These are phyloP conservation scores for Stephania yunnanensis DNA, from an alignment of 164 flowering plant species.

Conservation along the genomic window DNA sequence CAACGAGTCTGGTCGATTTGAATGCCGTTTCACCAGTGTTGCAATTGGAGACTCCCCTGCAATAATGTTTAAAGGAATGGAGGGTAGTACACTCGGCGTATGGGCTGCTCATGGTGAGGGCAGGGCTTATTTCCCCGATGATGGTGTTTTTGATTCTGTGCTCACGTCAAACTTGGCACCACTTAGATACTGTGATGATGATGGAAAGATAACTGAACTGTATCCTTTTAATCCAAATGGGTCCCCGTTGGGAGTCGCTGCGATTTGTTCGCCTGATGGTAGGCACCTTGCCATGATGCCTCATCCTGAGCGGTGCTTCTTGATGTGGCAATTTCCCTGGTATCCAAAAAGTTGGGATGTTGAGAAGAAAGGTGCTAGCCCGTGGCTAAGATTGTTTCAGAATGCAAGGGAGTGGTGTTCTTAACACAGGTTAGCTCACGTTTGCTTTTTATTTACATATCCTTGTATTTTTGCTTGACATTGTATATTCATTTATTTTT, in stretches of 20 bases:
- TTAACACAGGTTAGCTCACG: conserved; percentile 10
- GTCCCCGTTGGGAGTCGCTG: conserved; percentile 84
- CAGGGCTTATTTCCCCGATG: conserved; percentile 87
- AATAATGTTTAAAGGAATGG: conserved; percentile 90
- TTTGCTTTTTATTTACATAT: neutral
- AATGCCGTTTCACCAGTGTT: conserved; percentile 86
- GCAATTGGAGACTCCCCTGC: conserved; percentile 76
- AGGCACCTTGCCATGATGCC: conserved; percentile 99
- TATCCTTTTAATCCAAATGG: conserved; percentile 93
- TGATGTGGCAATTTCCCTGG: conserved; percentile 99
- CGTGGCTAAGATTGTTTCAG: conserved; percentile 85
- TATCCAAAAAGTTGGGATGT: conserved; percentile 79
- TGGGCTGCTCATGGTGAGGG: conserved; percentile 99
- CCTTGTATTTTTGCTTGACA: too few species aligned
- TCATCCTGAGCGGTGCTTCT: conserved; percentile 95
- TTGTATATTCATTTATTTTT: too few species aligned
- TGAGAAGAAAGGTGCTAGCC: conserved; percentile 82
- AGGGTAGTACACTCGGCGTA: conserved; percentile 83
- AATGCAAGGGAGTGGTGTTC: conserved; percentile 90
- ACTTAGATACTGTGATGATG: conserved; percentile 79
- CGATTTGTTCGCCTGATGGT: conserved; percentile 89
- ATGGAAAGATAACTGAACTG: conserved; percentile 60
- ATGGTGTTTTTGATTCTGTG: conserved; percentile 37
- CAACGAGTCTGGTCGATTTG: conserved; percentile 92
- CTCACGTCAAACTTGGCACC: conserved; percentile 69